phyloP scores from a whole-genome alignment of 345 rosid species.

The Brassica rapa region DNA sequence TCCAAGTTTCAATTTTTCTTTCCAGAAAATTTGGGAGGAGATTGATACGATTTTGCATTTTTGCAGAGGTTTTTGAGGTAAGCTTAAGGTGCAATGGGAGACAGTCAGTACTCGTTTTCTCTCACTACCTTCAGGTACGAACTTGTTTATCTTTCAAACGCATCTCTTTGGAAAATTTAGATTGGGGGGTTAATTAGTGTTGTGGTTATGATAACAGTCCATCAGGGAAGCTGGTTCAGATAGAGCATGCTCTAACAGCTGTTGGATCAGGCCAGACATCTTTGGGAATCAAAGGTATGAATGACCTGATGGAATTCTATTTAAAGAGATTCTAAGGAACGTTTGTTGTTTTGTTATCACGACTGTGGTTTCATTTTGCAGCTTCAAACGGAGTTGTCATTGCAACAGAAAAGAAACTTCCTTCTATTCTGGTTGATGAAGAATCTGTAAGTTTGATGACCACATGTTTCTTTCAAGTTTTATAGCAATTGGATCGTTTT shows the following conservation, averaged over 20 bases:
- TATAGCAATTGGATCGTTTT: background rate
- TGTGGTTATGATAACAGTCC: constrained; percentile 54
- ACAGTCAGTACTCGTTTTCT: constrained; percentile 89
- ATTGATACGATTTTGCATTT: background rate
- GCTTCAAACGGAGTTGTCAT: constrained; percentile 97
- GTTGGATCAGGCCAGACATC: constrained; percentile 99
- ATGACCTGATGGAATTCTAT: background rate
- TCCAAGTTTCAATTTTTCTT: background rate
- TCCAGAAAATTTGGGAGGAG: background rate
- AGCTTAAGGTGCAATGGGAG: constrained; percentile 63
- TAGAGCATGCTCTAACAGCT: constrained; percentile 92
- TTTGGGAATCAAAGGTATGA: constrained; percentile 80
- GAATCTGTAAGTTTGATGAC: constrained; percentile 59
- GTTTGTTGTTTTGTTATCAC: background rate
- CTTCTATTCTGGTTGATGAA: constrained; percentile 94
- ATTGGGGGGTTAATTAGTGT: background rate
- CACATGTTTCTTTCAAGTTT: background rate
- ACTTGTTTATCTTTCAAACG: background rate
- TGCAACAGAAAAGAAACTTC: constrained; percentile 91
- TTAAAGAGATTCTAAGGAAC: background rate
- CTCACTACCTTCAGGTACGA: background rate
- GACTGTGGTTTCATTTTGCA: constrained; percentile 31
- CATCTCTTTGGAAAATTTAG: background rate
- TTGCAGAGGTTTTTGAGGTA: constrained; percentile 15
- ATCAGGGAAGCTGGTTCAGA: constrained; percentile 96